phyloP scores from a whole-genome alignment of 371 early-diverging fungal genomes.

The Lichtheimia ornata region DNA sequence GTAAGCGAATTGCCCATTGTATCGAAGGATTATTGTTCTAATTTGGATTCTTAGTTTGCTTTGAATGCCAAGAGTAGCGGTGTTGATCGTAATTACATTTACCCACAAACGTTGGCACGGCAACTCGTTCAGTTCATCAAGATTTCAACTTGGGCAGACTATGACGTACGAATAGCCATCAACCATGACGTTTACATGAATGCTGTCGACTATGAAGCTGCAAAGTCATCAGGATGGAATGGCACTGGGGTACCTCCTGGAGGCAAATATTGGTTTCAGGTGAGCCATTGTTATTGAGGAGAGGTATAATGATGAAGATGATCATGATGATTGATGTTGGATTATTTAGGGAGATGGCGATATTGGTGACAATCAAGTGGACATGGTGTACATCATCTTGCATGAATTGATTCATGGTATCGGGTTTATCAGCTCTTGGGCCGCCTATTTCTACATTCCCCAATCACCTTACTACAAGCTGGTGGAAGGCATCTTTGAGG shows the following conservation, averaged over 20 bases:
- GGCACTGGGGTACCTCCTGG: constrained; percentile 33
- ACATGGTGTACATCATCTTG: constrained; percentile 39
- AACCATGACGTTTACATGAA: constrained; percentile 48
- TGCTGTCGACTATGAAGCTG: constrained; percentile 25
- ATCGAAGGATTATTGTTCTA: constrained; percentile 24
- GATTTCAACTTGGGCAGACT: constrained; percentile 35
- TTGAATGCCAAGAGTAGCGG: constrained; percentile 16
- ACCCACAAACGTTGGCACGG: constrained; percentile 51
- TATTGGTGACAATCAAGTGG: constrained; percentile 36
- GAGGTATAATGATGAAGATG: too few relatives aligned
- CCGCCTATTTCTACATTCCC: constrained; percentile 44
- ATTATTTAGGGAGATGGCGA: constrained; percentile 25
- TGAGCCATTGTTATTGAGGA: constrained; percentile 8
- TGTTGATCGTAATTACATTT: constrained; percentile 46
- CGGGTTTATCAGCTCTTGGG: constrained; percentile 49
- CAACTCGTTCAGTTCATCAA: constrained; percentile 43
- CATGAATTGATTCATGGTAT: constrained; percentile 51
- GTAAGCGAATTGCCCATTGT: constrained; percentile 12
- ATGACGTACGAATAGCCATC: constrained; percentile 43
- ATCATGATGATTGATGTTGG: neutral
- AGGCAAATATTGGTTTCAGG: constrained; percentile 47
- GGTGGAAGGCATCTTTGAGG: constrained; percentile 38
- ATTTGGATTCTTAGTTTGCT: constrained; percentile 33
- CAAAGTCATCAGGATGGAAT: constrained; percentile 32
- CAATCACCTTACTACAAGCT: constrained; percentile 38